Percentiles rank a stretch among this genome's conserved stretches.
phyloP scores from a whole-genome alignment of 192 early-diverging fungal genomes.

The Coemansia sp. region DNA sequence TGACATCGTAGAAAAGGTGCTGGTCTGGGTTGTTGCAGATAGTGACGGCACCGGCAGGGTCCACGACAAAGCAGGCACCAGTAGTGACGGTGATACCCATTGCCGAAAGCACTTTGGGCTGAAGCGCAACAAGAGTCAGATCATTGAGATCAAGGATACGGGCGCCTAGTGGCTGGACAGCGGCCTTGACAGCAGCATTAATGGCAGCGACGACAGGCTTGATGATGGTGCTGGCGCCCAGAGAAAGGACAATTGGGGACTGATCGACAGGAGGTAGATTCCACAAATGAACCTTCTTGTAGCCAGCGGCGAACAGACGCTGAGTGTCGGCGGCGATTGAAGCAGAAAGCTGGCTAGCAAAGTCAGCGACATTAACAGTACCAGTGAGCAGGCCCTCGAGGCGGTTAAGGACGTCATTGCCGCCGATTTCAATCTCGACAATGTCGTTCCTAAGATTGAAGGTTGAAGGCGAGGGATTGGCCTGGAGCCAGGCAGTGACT shows the following conservation, averaged over 20 bases:
- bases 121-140: background rate
- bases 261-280: constrained; percentile 13
- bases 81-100: constrained; percentile 7
- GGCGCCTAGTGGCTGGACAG: background rate
- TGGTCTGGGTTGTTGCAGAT: constrained; percentile 17
- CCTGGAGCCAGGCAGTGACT: constrained; percentile 6
- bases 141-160: constrained; percentile 7
- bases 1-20: constrained; percentile 13
- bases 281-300: constrained; percentile 10
- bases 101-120: constrained; percentile 2
- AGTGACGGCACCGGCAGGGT: constrained; percentile 1
- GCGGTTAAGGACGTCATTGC: constrained; percentile 9
- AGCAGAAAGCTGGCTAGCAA: background rate
- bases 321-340: background rate
- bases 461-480: background rate
- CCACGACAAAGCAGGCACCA: constrained; percentile 3
- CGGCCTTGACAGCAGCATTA: constrained; percentile 1
- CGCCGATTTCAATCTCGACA: constrained; percentile 18
- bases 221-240: background rate
- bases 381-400: background rate
- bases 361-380: background rate
- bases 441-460: constrained; percentile 4
- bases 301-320: constrained; percentile 12
- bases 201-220: constrained; percentile 4
- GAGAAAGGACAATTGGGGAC: background rate